Evolutionary conservation across 2,329 filamentous ascomycete genomes (phyloP), one percentile per base, ranked within the genome.

Genomic region (Metarhizium album): DNA sequence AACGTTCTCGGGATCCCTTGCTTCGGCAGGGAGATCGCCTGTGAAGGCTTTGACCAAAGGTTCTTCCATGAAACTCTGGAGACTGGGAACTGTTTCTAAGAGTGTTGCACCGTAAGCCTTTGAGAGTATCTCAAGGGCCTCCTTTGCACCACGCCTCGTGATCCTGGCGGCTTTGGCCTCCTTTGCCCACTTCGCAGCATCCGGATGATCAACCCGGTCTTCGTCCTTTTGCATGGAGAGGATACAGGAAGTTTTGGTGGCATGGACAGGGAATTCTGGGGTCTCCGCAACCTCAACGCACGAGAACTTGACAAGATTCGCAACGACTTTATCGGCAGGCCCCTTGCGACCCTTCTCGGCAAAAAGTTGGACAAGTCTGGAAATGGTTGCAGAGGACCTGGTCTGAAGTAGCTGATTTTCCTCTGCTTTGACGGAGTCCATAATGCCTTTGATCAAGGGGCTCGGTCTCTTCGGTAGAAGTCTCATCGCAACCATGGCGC

Each of bases 251-350:
- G 84, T 86, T 61, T 94, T 84, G 42, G 74, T 67, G 2, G 86
- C 86, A 61, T 97, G 93, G 27, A 87, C 84, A 4, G 84, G 82
- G 64, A 97, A 97, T 62, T 97, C 93, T 0, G 93, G 93, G 0
- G 94, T 98, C 67, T 98, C 94, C 0, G 93, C 91, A 1, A 94
- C 95, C 64, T 98, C 93, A 61, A 96, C 89, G 62, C 93, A 98
- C 56, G 90, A 95, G 68, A 96, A 98, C 63, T 96, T 97, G 70
- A 95, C 88, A 48, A 98, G 70, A 62, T 98, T 98, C 45, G 87
- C 84, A 27, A 97, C 90, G 14, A 98, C 87, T 70, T 98, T 98
- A 66, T 96, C 90, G 16, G 93, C 90, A 13, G 94, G 89, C 16
- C 84, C 89, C 51, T 84, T 80, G 54, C 91, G 86, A 38, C 88